phyloP scores from a whole-genome alignment of 306 rosid species.

The Citrullus colocynthis region DNA sequence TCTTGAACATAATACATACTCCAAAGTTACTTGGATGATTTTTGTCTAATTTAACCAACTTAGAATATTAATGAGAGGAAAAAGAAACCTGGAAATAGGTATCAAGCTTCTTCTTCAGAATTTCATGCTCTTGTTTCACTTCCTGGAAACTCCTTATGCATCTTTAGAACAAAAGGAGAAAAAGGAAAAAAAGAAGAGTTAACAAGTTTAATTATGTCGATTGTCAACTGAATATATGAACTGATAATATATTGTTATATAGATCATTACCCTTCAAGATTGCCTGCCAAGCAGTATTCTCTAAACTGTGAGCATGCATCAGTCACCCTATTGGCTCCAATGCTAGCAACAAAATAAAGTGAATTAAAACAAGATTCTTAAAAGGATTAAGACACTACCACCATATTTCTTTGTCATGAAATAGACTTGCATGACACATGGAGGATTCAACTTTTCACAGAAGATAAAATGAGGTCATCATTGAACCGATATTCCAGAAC shows the following conservation, averaged over 20 bases:
- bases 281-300: constrained; percentile 50
- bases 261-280: constrained; percentile 44
- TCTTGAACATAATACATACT: too few species aligned
- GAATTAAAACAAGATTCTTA: background rate
- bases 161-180: constrained; percentile 19
- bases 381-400: background rate
- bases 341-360: constrained; percentile 23
- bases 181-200: background rate
- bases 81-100: constrained; percentile 47
- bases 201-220: background rate
- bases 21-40: too few species aligned
- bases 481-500: background rate
- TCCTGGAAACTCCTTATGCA: constrained; percentile 52
- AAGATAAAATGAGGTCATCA: background rate
- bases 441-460: background rate
- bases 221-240: background rate
- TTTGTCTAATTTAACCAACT: too few species aligned
- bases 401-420: background rate
- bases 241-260: background rate
- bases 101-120: constrained; percentile 48
- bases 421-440: background rate
- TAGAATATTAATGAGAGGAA: background rate
- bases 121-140: constrained; percentile 47
- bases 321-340: constrained; percentile 73
- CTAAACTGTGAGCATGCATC: constrained; percentile 38